Evolutionary conservation across 1,284 basidiomycete genomes (phyloP), one percentile per base, ranked within the genome.

Genomic region (Ceratobasidium sp.): DNA sequence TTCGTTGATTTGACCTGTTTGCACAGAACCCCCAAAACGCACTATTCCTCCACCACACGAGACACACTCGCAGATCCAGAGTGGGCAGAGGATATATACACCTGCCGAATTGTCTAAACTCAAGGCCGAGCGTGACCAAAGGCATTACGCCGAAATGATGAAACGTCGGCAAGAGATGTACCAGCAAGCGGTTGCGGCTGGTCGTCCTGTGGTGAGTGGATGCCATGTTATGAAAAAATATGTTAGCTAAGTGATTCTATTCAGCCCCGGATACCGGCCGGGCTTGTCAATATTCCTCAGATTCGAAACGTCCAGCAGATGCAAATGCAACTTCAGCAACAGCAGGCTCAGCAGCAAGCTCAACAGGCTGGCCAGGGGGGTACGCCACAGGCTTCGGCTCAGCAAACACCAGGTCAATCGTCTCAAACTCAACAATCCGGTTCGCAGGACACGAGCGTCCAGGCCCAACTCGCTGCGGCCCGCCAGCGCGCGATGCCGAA

Each of bases 11-110:
- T n/a, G n/a, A 23, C 21, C 52, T 39, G 10, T 45, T 62, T 46
- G 9, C 18, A 39, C 39, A 59, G 53, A 46, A 23, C 41, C 72
- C 18, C 65, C 46, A 16, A 70, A 72, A 32, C 78, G 77, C 2
- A 77, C 78, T 34, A 79, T 80, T 30, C 80, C 62, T 4, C 65
- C 50, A 9, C 80, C 82, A 0, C 83, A 84, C 73, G 82, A 84
- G 67, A 79, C 78, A 45, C 82, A 84, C 74, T 67, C 78, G 71
- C 76, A 77, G 72, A 43, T 67, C 18, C 18, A 76, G 58, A 36
- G 41, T 28, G 74, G 76, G 67, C 70, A 76, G 65, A 45, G 73
- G 16, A 75, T 78, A 0, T 75, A 76, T 14, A 82, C 81, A 1
- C 82, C 83, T 0, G 79, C 78, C 65, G 82, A 82, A 57, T 77